phyloP scores from a whole-genome alignment of 2,329 filamentous ascomycete genomes.

The Talaromyces pinophilus region DNA sequence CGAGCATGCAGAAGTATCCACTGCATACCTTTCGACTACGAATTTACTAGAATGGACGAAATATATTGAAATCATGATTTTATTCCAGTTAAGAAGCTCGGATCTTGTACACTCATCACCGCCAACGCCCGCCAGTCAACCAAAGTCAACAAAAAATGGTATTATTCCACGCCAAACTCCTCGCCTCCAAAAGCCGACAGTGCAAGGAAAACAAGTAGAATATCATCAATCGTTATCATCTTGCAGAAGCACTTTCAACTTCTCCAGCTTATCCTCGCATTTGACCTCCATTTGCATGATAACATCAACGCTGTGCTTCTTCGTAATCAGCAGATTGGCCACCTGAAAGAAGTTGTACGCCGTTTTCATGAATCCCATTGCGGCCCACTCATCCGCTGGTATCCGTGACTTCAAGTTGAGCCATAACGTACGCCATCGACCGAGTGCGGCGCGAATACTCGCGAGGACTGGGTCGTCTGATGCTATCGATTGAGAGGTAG shows the following conservation, averaged over 20 bases:
- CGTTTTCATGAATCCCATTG: slow-evolving; percentile 47
- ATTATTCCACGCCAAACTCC: background rate
- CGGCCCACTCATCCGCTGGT: slow-evolving; percentile 40
- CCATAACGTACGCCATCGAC: slow-evolving; percentile 45
- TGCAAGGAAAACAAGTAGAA: background rate
- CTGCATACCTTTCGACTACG: background rate
- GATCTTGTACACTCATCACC: background rate
- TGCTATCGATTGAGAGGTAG: slow-evolving; percentile 20
- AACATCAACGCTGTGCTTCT: slow-evolving; percentile 46
- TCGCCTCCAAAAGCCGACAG: background rate
- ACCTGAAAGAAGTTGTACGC: slow-evolving; percentile 48
- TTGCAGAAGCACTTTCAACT: slow-evolving; percentile 42
- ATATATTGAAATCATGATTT: background rate
- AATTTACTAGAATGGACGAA: background rate
- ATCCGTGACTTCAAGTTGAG: slow-evolving; percentile 34
- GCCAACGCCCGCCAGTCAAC: background rate
- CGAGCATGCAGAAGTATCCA: background rate
- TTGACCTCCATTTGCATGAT: slow-evolving; percentile 49
- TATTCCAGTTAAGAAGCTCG: background rate
- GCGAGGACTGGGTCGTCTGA: slow-evolving; percentile 35
- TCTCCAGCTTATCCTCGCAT: slow-evolving; percentile 47
- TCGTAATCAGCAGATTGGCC: slow-evolving; percentile 44
- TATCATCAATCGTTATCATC: slow-evolving; percentile 36
- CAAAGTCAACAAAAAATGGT: background rate
- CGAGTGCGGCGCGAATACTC: slow-evolving; percentile 39